These are phyloP conservation scores for Gleditsia sinensis DNA, from an alignment of 306 rosid genomes.

Conservation along the genomic window DNA sequence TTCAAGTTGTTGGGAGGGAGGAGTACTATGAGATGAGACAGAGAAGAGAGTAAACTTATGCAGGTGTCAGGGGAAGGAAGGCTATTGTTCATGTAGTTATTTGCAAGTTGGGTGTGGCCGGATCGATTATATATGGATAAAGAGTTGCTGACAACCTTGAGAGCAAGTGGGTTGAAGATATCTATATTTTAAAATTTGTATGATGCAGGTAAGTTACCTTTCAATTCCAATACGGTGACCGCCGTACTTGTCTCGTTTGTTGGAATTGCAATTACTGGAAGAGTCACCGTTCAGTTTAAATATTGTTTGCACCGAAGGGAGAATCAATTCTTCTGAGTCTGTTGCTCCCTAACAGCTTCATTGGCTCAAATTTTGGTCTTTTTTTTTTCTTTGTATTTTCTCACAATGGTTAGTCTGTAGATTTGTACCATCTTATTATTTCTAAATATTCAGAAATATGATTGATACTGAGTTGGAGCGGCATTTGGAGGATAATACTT, in stretches of 20 bases:
- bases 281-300: not conserved
- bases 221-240: constrained; percentile 27
- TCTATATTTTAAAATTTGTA: not conserved
- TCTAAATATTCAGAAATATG: too few relatives aligned
- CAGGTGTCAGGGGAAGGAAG: constrained; percentile 14
- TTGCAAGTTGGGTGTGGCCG: constrained; percentile 21
- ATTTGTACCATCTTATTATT: not conserved
- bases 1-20: not conserved
- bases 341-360: not conserved
- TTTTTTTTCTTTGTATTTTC: not conserved
- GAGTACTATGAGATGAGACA: not conserved
- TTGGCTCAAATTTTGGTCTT: not conserved
- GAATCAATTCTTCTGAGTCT: not conserved
- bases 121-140: constrained; percentile 34
- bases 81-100: constrained; percentile 30
- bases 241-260: constrained; percentile 36
- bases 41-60: not conserved
- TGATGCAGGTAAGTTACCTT: constrained; percentile 34
- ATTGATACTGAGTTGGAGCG: too few relatives aligned
- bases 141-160: constrained; percentile 15
- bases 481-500: too few relatives aligned
- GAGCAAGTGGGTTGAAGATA: constrained; percentile 37
- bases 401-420: not conserved
- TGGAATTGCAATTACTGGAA: constrained; percentile 32
- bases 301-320: too few relatives aligned